Evolutionary conservation across 2,329 filamentous ascomycete genomes (phyloP), one percentile per base, ranked within the genome.

Genomic region (Exophiala sideris): DNA sequence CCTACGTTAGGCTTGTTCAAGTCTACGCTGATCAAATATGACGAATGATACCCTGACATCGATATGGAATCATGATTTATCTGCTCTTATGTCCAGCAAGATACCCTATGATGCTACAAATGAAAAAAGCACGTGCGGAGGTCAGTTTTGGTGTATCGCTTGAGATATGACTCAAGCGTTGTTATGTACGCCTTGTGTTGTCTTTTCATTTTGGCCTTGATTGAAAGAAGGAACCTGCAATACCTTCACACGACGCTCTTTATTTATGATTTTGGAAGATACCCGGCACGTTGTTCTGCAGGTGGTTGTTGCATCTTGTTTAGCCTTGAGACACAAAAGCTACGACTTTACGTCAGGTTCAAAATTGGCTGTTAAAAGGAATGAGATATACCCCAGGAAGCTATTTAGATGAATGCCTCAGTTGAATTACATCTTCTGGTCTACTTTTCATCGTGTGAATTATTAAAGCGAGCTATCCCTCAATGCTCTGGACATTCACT

Each of bases 51-150:
- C 61, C 61, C 60, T 51, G 50, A 57, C 44, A 61, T 47, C 41
- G 53, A 56, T 61, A 57, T 54, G 53, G 55, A 60, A 57, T 54
- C 57, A 63, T 62, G 57, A 58, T 58, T 44, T 58, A 57, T 55
- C 53, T 61, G 49, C 54, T 52, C 52, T 59, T 59, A 60, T 57
- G 57, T 60, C 57, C 55, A 62, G 61, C 61, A 52, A 61, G 59
- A 63, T 63, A 63, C 61, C 61, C 61, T 57, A 61, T 62, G 41
- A 58, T 56, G 53, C 58, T 59, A 49, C 54, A 54, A 54, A 59
- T 42, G 51, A 55, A 61, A 57, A 62, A 55, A 45, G 39, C 51
- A 42, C 50, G 48, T 21, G 40, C 41, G 44, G 56, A 48, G 45
- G 16, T 45, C 32, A 35, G 40, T n/a, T 54, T 50, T 56, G 52